These are phyloP conservation scores for Juncus inflexus DNA, from an alignment of 176 grass and related monocot species.

Conservation along the genomic window DNA sequence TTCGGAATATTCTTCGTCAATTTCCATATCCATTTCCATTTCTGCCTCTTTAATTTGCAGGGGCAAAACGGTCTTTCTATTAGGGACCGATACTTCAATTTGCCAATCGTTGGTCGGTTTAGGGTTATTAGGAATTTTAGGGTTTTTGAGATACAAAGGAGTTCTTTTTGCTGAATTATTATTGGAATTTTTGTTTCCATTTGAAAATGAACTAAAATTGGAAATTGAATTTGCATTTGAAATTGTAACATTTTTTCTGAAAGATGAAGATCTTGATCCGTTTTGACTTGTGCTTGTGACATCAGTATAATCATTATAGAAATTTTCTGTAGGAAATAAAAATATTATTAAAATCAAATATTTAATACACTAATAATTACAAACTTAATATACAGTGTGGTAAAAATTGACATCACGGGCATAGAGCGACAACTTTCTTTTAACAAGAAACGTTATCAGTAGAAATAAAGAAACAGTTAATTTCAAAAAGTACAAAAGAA, in stretches of 20 bases:
- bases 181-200: slow-evolving; percentile 49
- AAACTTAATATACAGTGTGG: no score
- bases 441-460: no score
- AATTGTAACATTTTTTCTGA: slow-evolving; percentile 52
- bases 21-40: slow-evolving; percentile 34
- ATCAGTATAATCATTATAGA: slow-evolving; percentile 60
- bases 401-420: no score
- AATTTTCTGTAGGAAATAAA: slow-evolving; percentile 60
- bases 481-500: slow-evolving; percentile 5
- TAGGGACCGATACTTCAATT: slow-evolving; percentile 84
- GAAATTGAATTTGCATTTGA: slow-evolving; percentile 13
- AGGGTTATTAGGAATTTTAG: slow-evolving; percentile 37
- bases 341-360: neutral
- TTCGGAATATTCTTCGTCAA: slow-evolving; percentile 64
- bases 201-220: slow-evolving; percentile 36
- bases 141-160: slow-evolving; percentile 68
- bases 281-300: slow-evolving; percentile 54
- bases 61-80: slow-evolving; percentile 36
- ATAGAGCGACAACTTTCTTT: no score
- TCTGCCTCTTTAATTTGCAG: slow-evolving; percentile 35
- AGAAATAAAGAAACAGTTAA: neutral
- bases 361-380: neutral
- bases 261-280: slow-evolving; percentile 64
- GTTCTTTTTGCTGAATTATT: slow-evolving; percentile 58
- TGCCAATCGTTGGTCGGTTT: slow-evolving; percentile 65